Conservation (phyloP, 768 basidiomycete genomes). For the Russula emetica region DNA sequence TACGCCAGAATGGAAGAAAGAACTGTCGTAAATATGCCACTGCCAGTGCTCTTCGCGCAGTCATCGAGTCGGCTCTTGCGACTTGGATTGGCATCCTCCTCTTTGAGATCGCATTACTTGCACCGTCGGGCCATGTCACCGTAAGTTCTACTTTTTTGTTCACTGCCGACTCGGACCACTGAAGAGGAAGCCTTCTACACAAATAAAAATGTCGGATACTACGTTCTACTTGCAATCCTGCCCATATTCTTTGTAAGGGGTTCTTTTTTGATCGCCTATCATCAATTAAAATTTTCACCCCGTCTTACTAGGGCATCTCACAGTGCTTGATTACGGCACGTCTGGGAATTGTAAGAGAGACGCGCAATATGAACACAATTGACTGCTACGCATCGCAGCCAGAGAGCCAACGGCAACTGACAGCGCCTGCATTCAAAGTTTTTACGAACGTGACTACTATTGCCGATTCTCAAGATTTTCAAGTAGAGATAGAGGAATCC, state of each 20-base stretch:
- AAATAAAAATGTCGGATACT: background rate
- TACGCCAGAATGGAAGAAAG: background rate
- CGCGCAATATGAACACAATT: background rate
- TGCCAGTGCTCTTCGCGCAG: conserved; percentile 19
- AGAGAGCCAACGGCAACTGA: background rate
- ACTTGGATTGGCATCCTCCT: conserved; percentile 32
- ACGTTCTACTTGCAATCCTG: background rate
- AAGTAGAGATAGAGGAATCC: background rate
- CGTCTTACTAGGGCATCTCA: conserved; percentile 30
- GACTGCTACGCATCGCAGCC: background rate
- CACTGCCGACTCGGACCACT: background rate
- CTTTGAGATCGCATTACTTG: conserved; percentile 28
- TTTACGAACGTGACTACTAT: background rate
- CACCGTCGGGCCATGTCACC: conserved; percentile 25
- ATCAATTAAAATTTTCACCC: background rate
- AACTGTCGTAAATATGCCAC: background rate
- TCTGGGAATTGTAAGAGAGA: conserved; percentile 25
- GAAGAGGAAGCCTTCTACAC: background rate
- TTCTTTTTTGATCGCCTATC: background rate
- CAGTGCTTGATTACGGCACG: conserved; percentile 31
- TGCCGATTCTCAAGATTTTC: background rate
- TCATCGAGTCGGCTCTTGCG: conserved; percentile 30
- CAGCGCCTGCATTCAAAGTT: background rate
- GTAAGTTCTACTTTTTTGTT: conserved; percentile 13
- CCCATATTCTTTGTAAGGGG: conserved; percentile 19